These are phyloP conservation scores for Inosperma sp. DNA, from an alignment of 768 basidiomycete genomes.

Conservation along the genomic window DNA sequence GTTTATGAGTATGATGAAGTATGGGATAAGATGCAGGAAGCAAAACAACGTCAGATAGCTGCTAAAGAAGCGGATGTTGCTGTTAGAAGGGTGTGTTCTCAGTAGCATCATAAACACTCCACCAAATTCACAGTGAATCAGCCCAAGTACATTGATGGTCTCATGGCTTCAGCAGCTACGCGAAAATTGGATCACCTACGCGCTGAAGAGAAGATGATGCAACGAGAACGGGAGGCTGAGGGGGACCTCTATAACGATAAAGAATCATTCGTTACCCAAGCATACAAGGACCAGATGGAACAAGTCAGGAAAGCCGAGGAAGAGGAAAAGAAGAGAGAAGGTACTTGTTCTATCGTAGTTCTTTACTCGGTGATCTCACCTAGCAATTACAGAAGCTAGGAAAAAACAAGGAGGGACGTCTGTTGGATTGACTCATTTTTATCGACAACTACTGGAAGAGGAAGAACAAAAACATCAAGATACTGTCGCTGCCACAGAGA, in stretches of 20 bases:
- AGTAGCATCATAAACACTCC: neutral
- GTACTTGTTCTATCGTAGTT: constrained; percentile 38
- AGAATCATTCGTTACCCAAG: constrained; percentile 96
- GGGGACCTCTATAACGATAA: constrained; percentile 93
- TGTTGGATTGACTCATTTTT: constrained; percentile 85
- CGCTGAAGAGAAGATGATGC: constrained; percentile 98
- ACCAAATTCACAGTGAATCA: constrained; percentile 27
- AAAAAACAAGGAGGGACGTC: constrained; percentile 54
- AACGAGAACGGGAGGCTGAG: constrained; percentile 86
- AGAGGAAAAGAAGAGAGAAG: constrained; percentile 86
- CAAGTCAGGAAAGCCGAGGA: constrained; percentile 88
- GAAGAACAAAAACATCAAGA: constrained; percentile 81
- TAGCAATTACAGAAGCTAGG: constrained; percentile 45
- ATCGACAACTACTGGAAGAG: constrained; percentile 71
- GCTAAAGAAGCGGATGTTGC: constrained; percentile 71
- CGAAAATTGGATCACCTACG: constrained; percentile 83
- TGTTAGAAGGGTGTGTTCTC: constrained; percentile 65
- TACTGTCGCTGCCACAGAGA: constrained; percentile 72
- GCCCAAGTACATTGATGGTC: constrained; percentile 90
- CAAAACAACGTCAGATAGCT: constrained; percentile 68
- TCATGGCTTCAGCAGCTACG: constrained; percentile 79
- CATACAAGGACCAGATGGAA: constrained; percentile 95
- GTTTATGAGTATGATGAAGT: constrained; percentile 96
- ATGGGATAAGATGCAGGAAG: constrained; percentile 93
- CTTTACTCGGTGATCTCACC: neutral